A percentile compares a stretch with the other conserved stretches of the same genome.
Conservation (phyloP, 2,329 filamentous ascomycete species). For the Sarocladium brachiariae region DNA sequence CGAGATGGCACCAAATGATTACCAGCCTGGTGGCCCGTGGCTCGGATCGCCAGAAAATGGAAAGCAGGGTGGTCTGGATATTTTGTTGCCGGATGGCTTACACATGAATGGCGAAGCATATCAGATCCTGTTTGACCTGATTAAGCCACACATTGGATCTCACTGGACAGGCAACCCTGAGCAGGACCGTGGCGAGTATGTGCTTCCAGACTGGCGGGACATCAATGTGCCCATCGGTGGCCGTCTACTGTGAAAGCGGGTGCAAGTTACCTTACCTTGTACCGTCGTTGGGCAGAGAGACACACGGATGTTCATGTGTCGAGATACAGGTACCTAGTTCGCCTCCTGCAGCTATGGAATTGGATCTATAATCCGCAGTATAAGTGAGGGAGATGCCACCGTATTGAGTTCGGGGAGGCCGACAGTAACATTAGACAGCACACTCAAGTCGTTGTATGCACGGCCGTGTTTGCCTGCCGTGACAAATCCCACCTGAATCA, state of each 20-base stretch:
- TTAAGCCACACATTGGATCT: constrained; percentile 41
- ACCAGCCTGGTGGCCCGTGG: constrained; percentile 39
- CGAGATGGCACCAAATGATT: constrained; percentile 49
- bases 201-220: constrained; percentile 43
- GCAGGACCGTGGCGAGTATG: constrained; percentile 31
- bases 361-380: no score
- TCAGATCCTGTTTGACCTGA: constrained; percentile 40
- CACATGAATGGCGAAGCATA: constrained; percentile 51
- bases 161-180: constrained; percentile 31
- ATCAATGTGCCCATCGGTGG: constrained; percentile 12
- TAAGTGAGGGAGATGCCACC: no score
- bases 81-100: constrained; percentile 50
- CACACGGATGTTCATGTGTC: no score
- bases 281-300: no score
- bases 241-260: not conserved
- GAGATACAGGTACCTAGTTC: no score
- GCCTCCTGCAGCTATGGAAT: not conserved
- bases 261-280: no score
- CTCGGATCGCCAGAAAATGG: constrained; percentile 45
- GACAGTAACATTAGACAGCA: no score
- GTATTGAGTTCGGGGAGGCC: no score
- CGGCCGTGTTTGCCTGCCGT: no score
- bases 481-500: not conserved
- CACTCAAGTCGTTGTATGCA: no score
- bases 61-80: constrained; percentile 42